A percentile compares a stretch with the other conserved stretches of the same genome.
These are phyloP conservation scores for Solanum rostratum DNA, from an alignment of 257 asterid species.

Conservation along the genomic window DNA sequence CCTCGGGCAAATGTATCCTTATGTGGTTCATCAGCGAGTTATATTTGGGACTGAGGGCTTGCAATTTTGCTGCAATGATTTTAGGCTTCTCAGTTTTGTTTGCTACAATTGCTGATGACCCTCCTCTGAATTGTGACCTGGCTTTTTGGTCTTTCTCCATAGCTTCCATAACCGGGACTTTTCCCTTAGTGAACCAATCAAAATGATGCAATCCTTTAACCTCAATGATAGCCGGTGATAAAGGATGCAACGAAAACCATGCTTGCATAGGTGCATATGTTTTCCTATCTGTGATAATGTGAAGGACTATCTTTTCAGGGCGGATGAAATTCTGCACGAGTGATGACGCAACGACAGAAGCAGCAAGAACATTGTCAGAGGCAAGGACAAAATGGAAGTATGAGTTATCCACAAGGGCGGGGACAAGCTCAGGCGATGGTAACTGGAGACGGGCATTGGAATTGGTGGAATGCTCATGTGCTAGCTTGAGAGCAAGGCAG, in stretches of 20 bases:
- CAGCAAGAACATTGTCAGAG: conserved; percentile 86
- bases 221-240: conserved; percentile 70
- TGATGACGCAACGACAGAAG: conserved; percentile 88
- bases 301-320: conserved; percentile 67
- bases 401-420: conserved; percentile 76
- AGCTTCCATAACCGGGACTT: conserved; percentile 88
- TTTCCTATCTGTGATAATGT: conserved; percentile 72
- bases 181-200: conserved; percentile 92
- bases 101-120: conserved; percentile 83
- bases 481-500: conserved; percentile 73
- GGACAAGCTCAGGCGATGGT: conserved; percentile 78
- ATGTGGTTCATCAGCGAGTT: conserved; percentile 89
- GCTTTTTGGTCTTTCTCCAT: conserved; percentile 93
- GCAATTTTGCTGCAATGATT: conserved; percentile 82
- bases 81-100: conserved; percentile 68
- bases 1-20: conserved; percentile 92
- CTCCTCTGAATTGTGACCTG: conserved; percentile 76
- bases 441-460: conserved; percentile 90
- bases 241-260: conserved; percentile 82
- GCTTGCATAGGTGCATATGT: conserved; percentile 94
- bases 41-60: conserved; percentile 93
- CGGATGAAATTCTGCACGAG: conserved; percentile 57
- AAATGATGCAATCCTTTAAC: conserved; percentile 88
- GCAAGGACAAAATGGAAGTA: conserved; percentile 82
- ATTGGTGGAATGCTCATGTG: conserved; percentile 77